phyloP scores from a whole-genome alignment of 108 stramenopile species.

The Pseudonitzschia delicatissima region DNA sequence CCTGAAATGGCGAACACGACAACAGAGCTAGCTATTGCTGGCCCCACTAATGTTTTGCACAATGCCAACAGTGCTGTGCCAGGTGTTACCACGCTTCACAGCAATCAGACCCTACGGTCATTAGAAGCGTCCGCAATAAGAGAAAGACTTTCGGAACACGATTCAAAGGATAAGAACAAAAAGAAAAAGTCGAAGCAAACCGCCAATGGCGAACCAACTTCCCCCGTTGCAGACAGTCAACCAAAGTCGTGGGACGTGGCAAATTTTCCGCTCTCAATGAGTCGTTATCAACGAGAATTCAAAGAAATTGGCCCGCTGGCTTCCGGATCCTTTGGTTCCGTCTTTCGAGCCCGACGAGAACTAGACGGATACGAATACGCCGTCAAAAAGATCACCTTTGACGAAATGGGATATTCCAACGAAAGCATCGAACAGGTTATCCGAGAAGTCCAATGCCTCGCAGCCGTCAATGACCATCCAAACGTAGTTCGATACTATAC shows the following conservation, averaged over 20 bases:
- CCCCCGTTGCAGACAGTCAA: slow-evolving; percentile 1
- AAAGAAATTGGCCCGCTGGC: slow-evolving; percentile 60
- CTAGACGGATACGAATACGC: slow-evolving; percentile 84
- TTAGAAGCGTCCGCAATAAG: slow-evolving; percentile 4
- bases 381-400: slow-evolving; percentile 73
- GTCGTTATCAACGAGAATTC: slow-evolving; percentile 86
- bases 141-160: slow-evolving; percentile 1
- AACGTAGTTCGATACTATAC: slow-evolving; percentile 94
- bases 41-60: not conserved
- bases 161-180: slow-evolving; percentile 2
- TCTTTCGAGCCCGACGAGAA: slow-evolving; percentile 81
- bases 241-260: slow-evolving; percentile 61
- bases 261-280: slow-evolving; percentile 73
- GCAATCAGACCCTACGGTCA: not conserved
- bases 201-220: not conserved
- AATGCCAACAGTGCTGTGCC: not conserved
- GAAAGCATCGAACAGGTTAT: slow-evolving; percentile 68
- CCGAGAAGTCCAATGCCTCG: slow-evolving; percentile 86
- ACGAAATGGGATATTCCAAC: slow-evolving; percentile 68
- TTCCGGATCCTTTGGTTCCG: slow-evolving; percentile 86
- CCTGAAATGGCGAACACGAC: not conserved
- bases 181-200: not conserved
- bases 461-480: slow-evolving; percentile 77
- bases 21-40: slow-evolving; percentile 1
- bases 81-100: slow-evolving; percentile 9